Evolutionary conservation across 2,329 filamentous ascomycete species (phyloP).

Genomic region (Bipolaris gigantea): DNA sequence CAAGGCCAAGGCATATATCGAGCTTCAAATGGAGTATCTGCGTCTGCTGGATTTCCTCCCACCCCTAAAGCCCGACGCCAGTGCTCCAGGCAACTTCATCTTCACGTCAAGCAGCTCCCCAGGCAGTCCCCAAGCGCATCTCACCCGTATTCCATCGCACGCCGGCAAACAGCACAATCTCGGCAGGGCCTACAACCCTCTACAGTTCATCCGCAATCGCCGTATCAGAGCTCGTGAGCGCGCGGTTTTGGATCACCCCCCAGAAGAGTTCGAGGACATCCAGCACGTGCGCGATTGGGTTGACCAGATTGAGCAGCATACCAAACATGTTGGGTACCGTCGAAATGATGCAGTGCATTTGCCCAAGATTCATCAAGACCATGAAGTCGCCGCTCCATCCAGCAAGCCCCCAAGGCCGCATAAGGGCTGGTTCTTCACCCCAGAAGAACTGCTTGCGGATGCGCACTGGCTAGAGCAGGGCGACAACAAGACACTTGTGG

Average conservation of each 20-base stretch:
- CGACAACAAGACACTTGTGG: slow-evolving; percentile 76
- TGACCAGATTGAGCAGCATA: slow-evolving; percentile 62
- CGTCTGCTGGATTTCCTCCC: slow-evolving; percentile 77
- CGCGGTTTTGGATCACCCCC: slow-evolving; percentile 70
- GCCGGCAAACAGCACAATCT: slow-evolving; percentile 47
- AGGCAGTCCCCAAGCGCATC: slow-evolving; percentile 45
- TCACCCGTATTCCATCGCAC: slow-evolving; percentile 44
- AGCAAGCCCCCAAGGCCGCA: slow-evolving; percentile 70
- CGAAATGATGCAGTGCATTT: slow-evolving; percentile 40
- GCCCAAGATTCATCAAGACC: slow-evolving; percentile 35
- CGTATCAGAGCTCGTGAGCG: slow-evolving; percentile 81
- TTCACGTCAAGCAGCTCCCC: slow-evolving; percentile 46
- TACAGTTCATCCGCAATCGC: slow-evolving; percentile 90
- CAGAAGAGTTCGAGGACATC: slow-evolving; percentile 76
- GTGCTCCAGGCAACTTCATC: slow-evolving; percentile 47
- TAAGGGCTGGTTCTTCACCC: slow-evolving; percentile 81
- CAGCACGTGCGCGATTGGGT: slow-evolving; percentile 75
- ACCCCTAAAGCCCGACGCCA: slow-evolving; percentile 61
- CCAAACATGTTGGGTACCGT: slow-evolving; percentile 44
- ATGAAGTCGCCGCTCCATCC: slow-evolving; percentile 22
- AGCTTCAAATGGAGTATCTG: slow-evolving; percentile 82
- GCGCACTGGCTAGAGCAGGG: slow-evolving; percentile 86
- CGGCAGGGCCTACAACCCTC: slow-evolving; percentile 80
- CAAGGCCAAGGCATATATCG: slow-evolving; percentile 81
- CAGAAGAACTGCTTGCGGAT: slow-evolving; percentile 86